Evolutionary conservation across 2,329 filamentous ascomycete species (phyloP).

Genomic region (Zarea fungicola): DNA sequence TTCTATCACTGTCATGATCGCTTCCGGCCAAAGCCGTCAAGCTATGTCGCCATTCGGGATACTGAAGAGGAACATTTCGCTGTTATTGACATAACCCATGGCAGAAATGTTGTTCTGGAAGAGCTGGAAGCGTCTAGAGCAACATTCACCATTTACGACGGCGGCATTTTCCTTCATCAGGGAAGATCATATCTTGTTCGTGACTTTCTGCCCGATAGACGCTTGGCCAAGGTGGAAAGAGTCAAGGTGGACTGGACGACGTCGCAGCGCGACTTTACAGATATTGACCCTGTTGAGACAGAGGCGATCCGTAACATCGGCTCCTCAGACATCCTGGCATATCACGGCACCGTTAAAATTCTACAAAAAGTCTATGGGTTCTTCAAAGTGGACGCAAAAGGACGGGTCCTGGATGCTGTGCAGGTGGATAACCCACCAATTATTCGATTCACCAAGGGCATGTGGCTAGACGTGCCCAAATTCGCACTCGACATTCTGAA

Average conservation of each 20-base stretch:
- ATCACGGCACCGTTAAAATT: slow-evolving; percentile 81
- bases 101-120: slow-evolving; percentile 79
- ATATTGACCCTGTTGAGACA: slow-evolving; percentile 89
- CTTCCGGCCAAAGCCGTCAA: slow-evolving; percentile 80
- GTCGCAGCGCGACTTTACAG: slow-evolving; percentile 85
- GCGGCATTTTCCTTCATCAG: slow-evolving; percentile 94
- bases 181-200: slow-evolving; percentile 89
- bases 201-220: slow-evolving; percentile 75
- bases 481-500: slow-evolving; percentile 73
- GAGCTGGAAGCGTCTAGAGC: slow-evolving; percentile 95
- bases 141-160: slow-evolving; percentile 93
- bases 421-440: slow-evolving; percentile 92
- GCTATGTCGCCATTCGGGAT: slow-evolving; percentile 81
- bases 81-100: slow-evolving; percentile 81
- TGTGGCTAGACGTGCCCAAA: slow-evolving; percentile 92
- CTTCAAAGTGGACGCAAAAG: slow-evolving; percentile 89
- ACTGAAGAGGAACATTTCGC: slow-evolving; percentile 89
- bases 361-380: slow-evolving; percentile 89
- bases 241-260: slow-evolving; percentile 96
- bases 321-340: slow-evolving; percentile 62
- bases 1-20: slow-evolving; percentile 88
- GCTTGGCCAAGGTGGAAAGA: slow-evolving; percentile 79
- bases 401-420: slow-evolving; percentile 83
- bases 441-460: slow-evolving; percentile 75
- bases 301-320: slow-evolving; percentile 74